Evolutionary conservation across 208 protist species (phyloP), one percentile per base, ranked within the genome.

Genomic region (Trypanosoma rangeli): DNA sequence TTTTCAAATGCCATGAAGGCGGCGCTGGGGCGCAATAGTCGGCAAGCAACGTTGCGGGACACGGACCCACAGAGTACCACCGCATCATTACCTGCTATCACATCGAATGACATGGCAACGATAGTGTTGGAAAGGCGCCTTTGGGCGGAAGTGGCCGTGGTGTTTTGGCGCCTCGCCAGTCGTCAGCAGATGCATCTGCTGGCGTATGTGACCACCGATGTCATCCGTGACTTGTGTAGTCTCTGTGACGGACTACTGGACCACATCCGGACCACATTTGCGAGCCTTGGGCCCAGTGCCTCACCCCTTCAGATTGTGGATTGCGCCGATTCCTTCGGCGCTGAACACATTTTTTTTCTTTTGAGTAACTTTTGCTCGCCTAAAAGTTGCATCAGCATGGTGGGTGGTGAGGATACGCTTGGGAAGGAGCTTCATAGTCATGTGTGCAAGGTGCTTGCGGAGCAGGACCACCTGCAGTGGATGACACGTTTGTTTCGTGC

Each of bases 81-180:
- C 42, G 31, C 28, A 63, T 53, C 26, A n/a, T n/a, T 7, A 13
- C 4, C 5, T n/a, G n/a, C 54, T 18, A 13, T 53, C 4, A 0
- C 0, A 1, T 18, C 49, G 1, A n/a, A 29, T 46, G 16, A 39
- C 10, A 49, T 10, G 5, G 44, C 37, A 53, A 44, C 37, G 16
- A 54, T 16, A 28, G 29, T 57, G 3, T 35, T 49, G 12, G 82
- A 92, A 74, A 50, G 70, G 28, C 64, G 83, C 16, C 70, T 87
- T 42, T 95, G 90, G 90, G 73, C 81, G 28, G 84, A 95, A 65
- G 55, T 90, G 2, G 79, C 78, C 8, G 83, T 75, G 54, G 58
- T 88, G 5, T 86, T 92, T 49, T 90, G 81, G 80, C 76, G 87
- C 20, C 78, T 91, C n/a, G 77, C 82, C 2, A 64, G 70, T 7